These are phyloP conservation scores for Kazachstania taianensis DNA, from an alignment of 805 yeast genomes.

Conservation along the genomic window DNA sequence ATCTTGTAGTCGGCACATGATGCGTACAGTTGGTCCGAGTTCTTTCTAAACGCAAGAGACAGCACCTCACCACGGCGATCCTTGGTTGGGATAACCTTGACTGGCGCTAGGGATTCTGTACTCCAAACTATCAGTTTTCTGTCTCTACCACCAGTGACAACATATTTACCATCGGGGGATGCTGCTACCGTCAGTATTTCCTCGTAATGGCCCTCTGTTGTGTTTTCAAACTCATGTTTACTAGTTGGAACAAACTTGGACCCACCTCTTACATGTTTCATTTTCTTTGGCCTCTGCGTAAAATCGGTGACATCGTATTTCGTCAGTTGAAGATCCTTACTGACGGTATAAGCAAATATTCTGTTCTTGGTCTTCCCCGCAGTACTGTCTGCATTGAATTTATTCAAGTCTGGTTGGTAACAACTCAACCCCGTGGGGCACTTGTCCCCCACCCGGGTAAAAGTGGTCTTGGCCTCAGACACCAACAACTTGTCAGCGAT, in stretches of 20 bases:
- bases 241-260: conserved; percentile 32
- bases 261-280: conserved; percentile 61
- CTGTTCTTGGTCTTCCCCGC: conserved; percentile 43
- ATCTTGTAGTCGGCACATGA: conserved; percentile 89
- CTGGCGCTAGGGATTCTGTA: conserved; percentile 61
- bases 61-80: conserved; percentile 64
- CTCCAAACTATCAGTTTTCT: conserved; percentile 79
- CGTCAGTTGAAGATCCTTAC: conserved; percentile 70
- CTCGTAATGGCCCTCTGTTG: conserved; percentile 63
- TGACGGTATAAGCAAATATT: conserved; percentile 55
- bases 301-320: conserved; percentile 64
- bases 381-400: conserved; percentile 16
- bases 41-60: conserved; percentile 67
- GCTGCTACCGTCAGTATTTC: conserved; percentile 73
- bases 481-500: conserved; percentile 42
- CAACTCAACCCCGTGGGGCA: conserved; percentile 38
- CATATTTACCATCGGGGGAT: conserved; percentile 75
- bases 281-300: conserved; percentile 50
- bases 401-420: conserved; percentile 30
- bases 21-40: conserved; percentile 77
- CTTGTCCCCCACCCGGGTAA: conserved; percentile 52
- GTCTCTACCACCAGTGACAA: conserved; percentile 88
- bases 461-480: conserved; percentile 32
- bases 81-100: conserved; percentile 67
- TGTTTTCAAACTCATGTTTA: conserved; percentile 35